phyloP scores from a whole-genome alignment of 352 stramenopile genomes.

The Pythium sp. region DNA sequence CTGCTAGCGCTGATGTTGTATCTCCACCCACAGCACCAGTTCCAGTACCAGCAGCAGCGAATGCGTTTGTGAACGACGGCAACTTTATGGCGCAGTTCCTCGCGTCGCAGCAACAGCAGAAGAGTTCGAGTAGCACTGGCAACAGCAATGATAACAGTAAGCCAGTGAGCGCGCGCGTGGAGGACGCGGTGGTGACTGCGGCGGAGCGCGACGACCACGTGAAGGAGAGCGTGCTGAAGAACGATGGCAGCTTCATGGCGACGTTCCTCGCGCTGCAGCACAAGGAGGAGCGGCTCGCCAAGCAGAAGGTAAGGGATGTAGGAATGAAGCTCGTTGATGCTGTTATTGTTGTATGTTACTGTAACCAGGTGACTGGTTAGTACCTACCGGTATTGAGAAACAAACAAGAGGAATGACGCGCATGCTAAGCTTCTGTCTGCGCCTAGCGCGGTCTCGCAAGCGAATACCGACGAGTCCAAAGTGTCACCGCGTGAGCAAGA shows the following conservation, averaged over 20 bases:
- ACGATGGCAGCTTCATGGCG: slow-evolving; percentile 24
- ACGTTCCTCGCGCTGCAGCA: slow-evolving; percentile 23
- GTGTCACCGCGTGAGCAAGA: neutral
- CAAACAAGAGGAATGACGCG: slow-evolving; percentile 3
- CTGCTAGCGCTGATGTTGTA: neutral
- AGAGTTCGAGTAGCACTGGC: neutral
- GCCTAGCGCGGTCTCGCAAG: neutral
- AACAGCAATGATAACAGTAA: neutral
- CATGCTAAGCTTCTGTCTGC: slow-evolving; percentile 8
- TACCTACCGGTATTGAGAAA: neutral
- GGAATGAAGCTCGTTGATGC: neutral
- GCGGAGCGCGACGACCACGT: slow-evolving; percentile 18
- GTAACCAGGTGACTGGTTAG: neutral
- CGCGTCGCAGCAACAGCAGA: slow-evolving; percentile 4
- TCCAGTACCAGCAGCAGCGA: slow-evolving; percentile 4
- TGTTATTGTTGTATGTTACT: neutral
- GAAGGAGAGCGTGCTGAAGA: slow-evolving; percentile 18
- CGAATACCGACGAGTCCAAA: neutral
- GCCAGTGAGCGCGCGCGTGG: neutral
- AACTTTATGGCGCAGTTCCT: slow-evolving; percentile 29
- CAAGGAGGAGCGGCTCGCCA: slow-evolving; percentile 16
- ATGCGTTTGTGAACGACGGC: slow-evolving; percentile 23
- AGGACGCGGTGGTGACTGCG: slow-evolving; percentile 9
- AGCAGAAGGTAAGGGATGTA: slow-evolving; percentile 7
- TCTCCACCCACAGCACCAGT: neutral